Base-by-base conservation (phyloP, 495 filamentous ascomycete species). In the Ascodesmis nigricans region DNA sequence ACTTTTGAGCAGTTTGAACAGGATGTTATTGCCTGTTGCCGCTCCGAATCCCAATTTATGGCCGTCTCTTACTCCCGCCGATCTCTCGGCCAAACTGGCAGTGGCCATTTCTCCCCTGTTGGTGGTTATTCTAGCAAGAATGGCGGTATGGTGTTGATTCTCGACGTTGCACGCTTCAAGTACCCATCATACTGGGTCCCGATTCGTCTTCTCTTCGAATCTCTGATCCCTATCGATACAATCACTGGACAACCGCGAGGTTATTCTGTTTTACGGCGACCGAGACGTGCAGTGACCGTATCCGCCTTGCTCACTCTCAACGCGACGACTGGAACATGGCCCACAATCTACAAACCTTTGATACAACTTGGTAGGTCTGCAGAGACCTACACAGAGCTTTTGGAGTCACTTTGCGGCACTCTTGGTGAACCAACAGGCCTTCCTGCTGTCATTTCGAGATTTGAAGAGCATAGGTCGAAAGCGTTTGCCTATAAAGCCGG, bases 151-250 rank as follows among this genome's bases (percentile, higher is more conserved):
- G 46, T 46, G 6, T 36, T 51, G 21, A 40, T 51, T 18, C 29
- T 51, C 13, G 47, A 51, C 28, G 47, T 51, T 35, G 47, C 47
- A 8, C 27, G 47, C 20, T 51, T 51, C 28, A 51, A 51, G 36
- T 50, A 38, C 32, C 45, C 45, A 10, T 47, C 44, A 21, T 49
- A 49, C 33, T 51, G 47, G 47, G 46, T 51, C 15, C 42, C 46
- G 14, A 43, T 51, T n/a, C 29, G 28, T 17, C 21, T 35, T n/a
- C 33, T 51, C 5, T 51, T 41, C 20, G 46, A 42, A 18, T 30
- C 37, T 15, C 33, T 51, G 10, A 31, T 42, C 13, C 47, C 47
- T n/a, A 19, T 40, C 20, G 47, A 51, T 20, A 30, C 42, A 14
- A 18, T 18, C 10, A 50, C 46, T 16, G 38, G 38, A 14, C 47